A percentile compares a stretch with the other conserved stretches of the same genome.
These are phyloP conservation scores for Aspergillus affinis DNA, from an alignment of 495 filamentous ascomycete species.

Conservation along the genomic window DNA sequence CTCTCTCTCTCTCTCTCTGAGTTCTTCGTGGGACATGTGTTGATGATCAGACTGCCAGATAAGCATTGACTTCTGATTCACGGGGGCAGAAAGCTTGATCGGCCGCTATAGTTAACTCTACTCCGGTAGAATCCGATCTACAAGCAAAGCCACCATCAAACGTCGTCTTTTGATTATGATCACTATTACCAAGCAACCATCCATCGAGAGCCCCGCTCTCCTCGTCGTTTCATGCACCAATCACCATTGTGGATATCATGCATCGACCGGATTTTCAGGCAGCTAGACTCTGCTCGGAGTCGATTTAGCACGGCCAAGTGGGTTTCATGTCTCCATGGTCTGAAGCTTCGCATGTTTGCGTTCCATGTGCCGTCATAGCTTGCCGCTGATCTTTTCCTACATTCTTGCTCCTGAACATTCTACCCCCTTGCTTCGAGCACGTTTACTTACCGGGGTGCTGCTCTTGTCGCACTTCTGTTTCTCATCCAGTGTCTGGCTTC, in stretches of 20 bases:
- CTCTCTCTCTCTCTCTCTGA: too few relatives aligned
- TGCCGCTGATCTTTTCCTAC: background rate
- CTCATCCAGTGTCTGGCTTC: slow-evolving; percentile 6
- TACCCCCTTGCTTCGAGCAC: background rate
- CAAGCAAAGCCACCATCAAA: background rate
- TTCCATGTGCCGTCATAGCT: background rate
- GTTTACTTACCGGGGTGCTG: background rate
- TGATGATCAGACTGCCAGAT: too few relatives aligned
- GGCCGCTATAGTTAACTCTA: background rate
- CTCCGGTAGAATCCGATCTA: background rate
- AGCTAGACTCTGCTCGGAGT: background rate
- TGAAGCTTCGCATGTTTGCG: background rate
- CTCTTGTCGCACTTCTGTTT: background rate
- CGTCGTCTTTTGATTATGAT: background rate
- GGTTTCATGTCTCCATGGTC: background rate
- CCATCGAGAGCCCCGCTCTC: background rate
- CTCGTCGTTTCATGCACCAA: slow-evolving; percentile 5
- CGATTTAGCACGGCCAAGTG: background rate
- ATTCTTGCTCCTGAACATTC: background rate
- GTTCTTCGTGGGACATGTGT: too few relatives aligned
- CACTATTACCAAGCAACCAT: background rate
- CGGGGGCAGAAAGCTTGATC: background rate
- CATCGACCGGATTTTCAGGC: background rate
- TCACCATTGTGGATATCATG: slow-evolving; percentile 8
- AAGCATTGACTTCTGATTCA: background rate